Base-by-base conservation (phyloP, 805 yeast species). In the Wickerhamiella dianesei region DNA sequence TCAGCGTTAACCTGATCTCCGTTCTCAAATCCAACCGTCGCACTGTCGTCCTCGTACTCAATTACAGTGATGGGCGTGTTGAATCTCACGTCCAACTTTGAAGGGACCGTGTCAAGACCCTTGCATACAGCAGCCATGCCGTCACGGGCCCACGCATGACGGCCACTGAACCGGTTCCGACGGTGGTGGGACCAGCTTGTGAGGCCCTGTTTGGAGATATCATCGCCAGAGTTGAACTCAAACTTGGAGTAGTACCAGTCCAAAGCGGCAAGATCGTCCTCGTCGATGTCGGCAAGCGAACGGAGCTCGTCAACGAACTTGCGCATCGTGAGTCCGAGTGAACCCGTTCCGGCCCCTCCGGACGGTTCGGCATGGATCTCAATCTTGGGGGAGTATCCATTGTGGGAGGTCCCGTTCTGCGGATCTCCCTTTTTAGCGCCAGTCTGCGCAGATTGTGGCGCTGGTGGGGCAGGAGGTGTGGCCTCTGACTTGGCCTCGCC, bases 131-230 rank as follows among this genome's bases (percentile, higher is more conserved):
- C 52, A 49, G 55, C 53, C 54, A 59, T 63, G 1, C 70, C 71
- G 39, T 63, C 60, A 16, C 61, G 55, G 2, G 66, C 52, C 62
- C 66, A 64, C 2, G 65, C 58, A 45, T 65, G 69, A 14, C 60
- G 56, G 2, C 72, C 72, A 1, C 65, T 56, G 43, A 68, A 67
- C 45, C 66, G 60, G 43, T 64, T 61, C 1, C 62, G 64, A 29
- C 66, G 67, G 39, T 67, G 68, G 46, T 67, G 71, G 21, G 67
- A 66, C 72, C 72, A 67, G 17, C 63, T 54, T 5, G 62, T 55
- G 17, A 67, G 53, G 44, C 69, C 61, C 21, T 67, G 57, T 22
- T 59, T 51, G 43, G 64, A 59, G 18, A 65, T 50, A 13, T 55
- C 47, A 17, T 65, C 60, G 13, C 69, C 70, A 35, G 60, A 55